Percentiles rank a stretch among this genome's conserved stretches.
Evolutionary conservation across 768 basidiomycete genomes (phyloP).

Genomic region (Termitomyces bulborhizus): DNA sequence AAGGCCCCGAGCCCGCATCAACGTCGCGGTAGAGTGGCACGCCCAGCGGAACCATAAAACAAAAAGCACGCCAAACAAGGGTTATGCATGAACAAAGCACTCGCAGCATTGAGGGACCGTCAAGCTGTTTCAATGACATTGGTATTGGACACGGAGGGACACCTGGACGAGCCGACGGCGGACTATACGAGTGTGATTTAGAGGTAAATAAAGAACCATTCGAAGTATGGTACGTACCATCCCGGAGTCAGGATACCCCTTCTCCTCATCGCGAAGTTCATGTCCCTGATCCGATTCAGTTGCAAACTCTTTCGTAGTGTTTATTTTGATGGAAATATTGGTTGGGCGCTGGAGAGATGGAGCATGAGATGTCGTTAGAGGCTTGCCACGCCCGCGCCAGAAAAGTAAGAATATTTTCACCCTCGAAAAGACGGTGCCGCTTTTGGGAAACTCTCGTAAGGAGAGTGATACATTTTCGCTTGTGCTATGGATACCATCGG

Average conservation of each 20-base stretch:
- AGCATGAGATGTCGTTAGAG: neutral
- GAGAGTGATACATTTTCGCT: constrained; percentile 35
- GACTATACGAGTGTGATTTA: neutral
- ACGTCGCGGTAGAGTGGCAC: neutral
- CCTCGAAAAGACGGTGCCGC: constrained; percentile 22
- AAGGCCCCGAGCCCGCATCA: neutral
- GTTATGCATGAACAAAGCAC: neutral
- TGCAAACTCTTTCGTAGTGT: constrained; percentile 45
- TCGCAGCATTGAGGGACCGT: neutral
- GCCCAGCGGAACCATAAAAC: neutral
- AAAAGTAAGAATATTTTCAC: constrained; percentile 16
- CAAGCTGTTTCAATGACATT: neutral
- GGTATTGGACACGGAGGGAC: constrained; percentile 5
- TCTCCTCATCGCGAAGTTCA: constrained; percentile 16
- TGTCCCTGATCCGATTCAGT: constrained; percentile 32
- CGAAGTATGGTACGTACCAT: constrained; percentile 3
- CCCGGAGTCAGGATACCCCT: constrained; percentile 9
- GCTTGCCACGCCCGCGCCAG: neutral
- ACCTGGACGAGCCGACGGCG: constrained; percentile 2
- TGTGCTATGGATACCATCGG: constrained; percentile 32
- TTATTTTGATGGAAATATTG: constrained; percentile 50
- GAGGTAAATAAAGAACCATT: neutral
- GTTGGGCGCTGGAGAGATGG: constrained; percentile 25
- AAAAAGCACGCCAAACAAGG: neutral
- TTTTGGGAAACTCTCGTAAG: constrained; percentile 32